Percentiles rank a stretch among this genome's conserved stretches.
Conservation (phyloP, 1,284 basidiomycete genomes). For the Athelia sp. region DNA sequence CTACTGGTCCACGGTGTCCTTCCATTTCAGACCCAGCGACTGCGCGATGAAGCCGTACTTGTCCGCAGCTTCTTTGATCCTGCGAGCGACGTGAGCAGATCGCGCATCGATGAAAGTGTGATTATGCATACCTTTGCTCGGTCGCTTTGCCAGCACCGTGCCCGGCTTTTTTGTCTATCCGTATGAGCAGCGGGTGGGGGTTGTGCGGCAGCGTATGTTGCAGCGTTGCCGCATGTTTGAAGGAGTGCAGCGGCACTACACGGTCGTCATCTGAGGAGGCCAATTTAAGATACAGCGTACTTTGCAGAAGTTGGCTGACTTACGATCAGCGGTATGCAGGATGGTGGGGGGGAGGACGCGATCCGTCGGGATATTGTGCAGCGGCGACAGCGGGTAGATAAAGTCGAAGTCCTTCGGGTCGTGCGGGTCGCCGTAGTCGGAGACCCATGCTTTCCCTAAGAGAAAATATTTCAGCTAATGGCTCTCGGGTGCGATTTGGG, state of each 20-base stretch:
- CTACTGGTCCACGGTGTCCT: constrained; percentile 8
- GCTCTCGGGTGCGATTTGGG: not conserved
- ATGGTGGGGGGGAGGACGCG: constrained; percentile 63
- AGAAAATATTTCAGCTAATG: constrained; percentile 7
- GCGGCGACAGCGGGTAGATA: constrained; percentile 71
- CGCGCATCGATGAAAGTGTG: not conserved
- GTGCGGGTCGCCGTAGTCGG: constrained; percentile 81
- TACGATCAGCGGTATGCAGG: constrained; percentile 75
- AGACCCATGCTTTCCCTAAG: constrained; percentile 69
- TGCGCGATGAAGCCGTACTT: constrained; percentile 75
- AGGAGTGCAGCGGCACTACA: constrained; percentile 77
- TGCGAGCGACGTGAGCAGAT: constrained; percentile 22
- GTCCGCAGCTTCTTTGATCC: constrained; percentile 71
- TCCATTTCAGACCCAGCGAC: constrained; percentile 48
- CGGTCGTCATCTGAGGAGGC: constrained; percentile 67
- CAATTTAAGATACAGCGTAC: constrained; percentile 4
- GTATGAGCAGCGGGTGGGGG: constrained; percentile 64
- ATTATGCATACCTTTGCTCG: constrained; percentile 51
- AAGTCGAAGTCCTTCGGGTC: constrained; percentile 77
- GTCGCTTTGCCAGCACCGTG: constrained; percentile 80
- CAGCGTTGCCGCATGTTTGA: constrained; percentile 72
- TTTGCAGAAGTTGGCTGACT: constrained; percentile 20
- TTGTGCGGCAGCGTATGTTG: constrained; percentile 63
- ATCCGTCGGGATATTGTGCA: constrained; percentile 67
- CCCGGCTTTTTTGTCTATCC: constrained; percentile 76